These are phyloP conservation scores for Cordia subcordata DNA, from an alignment of 257 asterid species.

Conservation along the genomic window DNA sequence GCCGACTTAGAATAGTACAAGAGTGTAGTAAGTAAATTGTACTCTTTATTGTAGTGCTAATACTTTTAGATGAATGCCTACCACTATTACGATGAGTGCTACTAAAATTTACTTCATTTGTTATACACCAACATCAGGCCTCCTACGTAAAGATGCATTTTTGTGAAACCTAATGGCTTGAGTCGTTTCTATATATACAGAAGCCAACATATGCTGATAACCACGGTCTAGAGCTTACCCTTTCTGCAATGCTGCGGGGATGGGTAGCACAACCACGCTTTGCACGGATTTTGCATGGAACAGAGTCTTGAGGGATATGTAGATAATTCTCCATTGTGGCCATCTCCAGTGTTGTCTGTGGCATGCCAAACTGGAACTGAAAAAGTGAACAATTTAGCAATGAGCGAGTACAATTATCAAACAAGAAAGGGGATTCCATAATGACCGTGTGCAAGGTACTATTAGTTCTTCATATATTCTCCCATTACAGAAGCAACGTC, in stretches of 20 bases:
- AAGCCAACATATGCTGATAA: background rate
- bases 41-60: no score
- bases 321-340: constrained; percentile 61
- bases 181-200: background rate
- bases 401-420: no score
- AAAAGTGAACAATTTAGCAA: background rate
- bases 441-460: no score
- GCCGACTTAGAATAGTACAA: no score
- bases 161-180: background rate
- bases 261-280: constrained; percentile 93
- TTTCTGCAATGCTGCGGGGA: constrained; percentile 94
- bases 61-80: no score
- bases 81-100: no score
- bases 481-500: no score
- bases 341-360: constrained; percentile 58
- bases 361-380: constrained; percentile 73
- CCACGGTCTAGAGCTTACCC: constrained; percentile 33
- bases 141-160: background rate
- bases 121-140: no score
- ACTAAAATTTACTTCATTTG: no score
- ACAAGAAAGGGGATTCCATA: background rate
- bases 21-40: no score
- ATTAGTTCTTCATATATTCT: no score
- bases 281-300: constrained; percentile 87
- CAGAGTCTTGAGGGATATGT: constrained; percentile 74